phyloP scores from a whole-genome alignment of 495 filamentous ascomycete species.

The Daldinia bambusicola region DNA sequence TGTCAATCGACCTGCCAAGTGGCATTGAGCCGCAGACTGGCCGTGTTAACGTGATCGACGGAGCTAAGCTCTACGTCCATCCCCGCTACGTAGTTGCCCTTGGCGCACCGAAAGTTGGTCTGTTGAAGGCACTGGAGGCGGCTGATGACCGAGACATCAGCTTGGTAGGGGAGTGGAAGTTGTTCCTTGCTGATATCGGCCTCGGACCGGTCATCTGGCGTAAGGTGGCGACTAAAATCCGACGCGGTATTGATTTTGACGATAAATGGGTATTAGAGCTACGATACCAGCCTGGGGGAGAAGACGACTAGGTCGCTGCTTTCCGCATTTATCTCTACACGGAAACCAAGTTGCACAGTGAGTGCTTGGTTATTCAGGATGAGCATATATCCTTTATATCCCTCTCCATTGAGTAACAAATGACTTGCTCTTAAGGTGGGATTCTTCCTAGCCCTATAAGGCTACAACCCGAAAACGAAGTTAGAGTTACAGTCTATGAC shows the following conservation, averaged over 20 bases:
- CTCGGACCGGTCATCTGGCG: constrained; percentile 84
- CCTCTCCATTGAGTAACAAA: background rate
- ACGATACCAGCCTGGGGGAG: constrained; percentile 53
- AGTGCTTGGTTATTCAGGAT: background rate
- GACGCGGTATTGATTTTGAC: constrained; percentile 86
- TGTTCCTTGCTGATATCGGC: constrained; percentile 87
- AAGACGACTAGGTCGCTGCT: constrained; percentile 25
- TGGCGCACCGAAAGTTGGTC: constrained; percentile 83
- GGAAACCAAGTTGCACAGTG: background rate
- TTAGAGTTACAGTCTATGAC: background rate
- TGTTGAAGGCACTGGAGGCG: constrained; percentile 73
- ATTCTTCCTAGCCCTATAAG: background rate
- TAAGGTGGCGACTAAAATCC: constrained; percentile 80
- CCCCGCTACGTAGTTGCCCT: constrained; percentile 82
- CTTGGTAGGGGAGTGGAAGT: constrained; percentile 68
- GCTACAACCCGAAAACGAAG: background rate
- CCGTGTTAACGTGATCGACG: constrained; percentile 67
- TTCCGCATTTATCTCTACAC: background rate
- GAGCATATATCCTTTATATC: background rate
- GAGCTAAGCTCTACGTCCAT: constrained; percentile 75
- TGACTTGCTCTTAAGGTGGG: background rate
- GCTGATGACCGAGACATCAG: constrained; percentile 63
- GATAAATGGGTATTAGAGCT: constrained; percentile 81
- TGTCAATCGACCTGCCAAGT: constrained; percentile 87
- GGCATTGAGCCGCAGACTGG: constrained; percentile 85